phyloP scores from a whole-genome alignment of 148 eudicot genomes.

The Drosera capensis region DNA sequence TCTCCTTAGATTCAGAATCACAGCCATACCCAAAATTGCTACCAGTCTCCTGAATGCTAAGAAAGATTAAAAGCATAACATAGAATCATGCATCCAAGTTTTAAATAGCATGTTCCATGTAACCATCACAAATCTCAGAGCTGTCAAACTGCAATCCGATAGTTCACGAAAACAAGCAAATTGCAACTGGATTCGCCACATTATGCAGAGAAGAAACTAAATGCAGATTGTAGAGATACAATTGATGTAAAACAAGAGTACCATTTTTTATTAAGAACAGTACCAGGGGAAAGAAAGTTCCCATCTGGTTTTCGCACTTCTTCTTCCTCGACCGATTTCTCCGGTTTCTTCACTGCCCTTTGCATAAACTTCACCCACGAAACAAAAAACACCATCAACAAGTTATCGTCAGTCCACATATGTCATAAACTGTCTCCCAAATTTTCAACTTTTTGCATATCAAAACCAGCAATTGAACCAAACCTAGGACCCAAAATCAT shows the following conservation, averaged over 20 bases:
- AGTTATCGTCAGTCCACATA: too few relatives aligned
- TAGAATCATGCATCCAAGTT: not conserved
- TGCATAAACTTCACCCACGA: slow-evolving; percentile 67
- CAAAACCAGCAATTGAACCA: not conserved
- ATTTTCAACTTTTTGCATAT: slow-evolving; percentile 2
- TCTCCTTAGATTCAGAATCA: not conserved
- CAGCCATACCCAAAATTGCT: not conserved
- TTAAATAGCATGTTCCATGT: not conserved
- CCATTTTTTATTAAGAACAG: slow-evolving; percentile 48
- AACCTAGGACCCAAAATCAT: slow-evolving; percentile 4
- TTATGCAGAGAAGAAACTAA: not conserved
- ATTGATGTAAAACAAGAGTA: slow-evolving; percentile 13
- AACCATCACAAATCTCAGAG: too few relatives aligned
- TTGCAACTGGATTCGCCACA: not conserved
- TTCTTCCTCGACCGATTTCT: slow-evolving; percentile 38
- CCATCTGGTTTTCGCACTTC: slow-evolving; percentile 35
- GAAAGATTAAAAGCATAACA: not conserved
- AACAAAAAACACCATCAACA: not conserved
- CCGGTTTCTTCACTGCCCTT: slow-evolving; percentile 63
- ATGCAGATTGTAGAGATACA: not conserved
- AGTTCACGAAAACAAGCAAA: not conserved
- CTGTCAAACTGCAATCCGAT: too few relatives aligned
- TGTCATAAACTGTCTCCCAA: slow-evolving; percentile 3
- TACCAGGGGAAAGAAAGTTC: slow-evolving; percentile 31
- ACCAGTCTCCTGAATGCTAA: too few relatives aligned